A percentile compares a stretch with the other conserved stretches of the same genome.
phyloP scores from a whole-genome alignment of 768 basidiomycete species.

The Pleurotus tuoliensis region DNA sequence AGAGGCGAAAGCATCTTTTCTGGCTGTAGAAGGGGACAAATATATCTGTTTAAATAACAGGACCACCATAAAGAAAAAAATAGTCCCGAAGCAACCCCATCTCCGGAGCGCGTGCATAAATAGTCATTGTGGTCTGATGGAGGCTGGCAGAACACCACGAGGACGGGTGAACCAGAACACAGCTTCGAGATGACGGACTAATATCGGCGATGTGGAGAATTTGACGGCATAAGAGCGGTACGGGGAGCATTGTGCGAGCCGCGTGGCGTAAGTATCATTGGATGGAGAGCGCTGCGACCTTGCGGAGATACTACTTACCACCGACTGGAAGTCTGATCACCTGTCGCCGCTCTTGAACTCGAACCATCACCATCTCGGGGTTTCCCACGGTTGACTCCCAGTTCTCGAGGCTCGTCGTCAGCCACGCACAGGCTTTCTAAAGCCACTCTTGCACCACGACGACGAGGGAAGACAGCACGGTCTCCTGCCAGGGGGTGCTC shows the following conservation, averaged over 20 bases:
- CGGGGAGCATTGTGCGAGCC: conserved; percentile 3
- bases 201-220: not conserved
- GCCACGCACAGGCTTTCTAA: no score
- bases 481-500: no score
- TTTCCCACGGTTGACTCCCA: no score
- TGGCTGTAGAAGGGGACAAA: not conserved
- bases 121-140: not conserved
- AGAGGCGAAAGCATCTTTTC: not conserved
- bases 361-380: no score
- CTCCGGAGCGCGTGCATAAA: not conserved
- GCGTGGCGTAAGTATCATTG: no score
- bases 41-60: not conserved
- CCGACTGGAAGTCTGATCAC: no score
- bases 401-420: no score
- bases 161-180: not conserved
- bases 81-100: not conserved
- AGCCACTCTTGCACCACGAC: no score
- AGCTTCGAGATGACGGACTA: not conserved
- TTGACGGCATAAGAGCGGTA: conserved; percentile 4
- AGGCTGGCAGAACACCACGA: not conserved
- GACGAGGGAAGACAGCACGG: no score
- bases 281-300: no score
- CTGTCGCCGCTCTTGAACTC: no score
- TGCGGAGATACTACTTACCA: no score
- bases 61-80: not conserved